Evolutionary conservation across 805 yeast species (phyloP), one percentile per base, ranked within the genome.

Genomic region (Candida hungchunana): DNA sequence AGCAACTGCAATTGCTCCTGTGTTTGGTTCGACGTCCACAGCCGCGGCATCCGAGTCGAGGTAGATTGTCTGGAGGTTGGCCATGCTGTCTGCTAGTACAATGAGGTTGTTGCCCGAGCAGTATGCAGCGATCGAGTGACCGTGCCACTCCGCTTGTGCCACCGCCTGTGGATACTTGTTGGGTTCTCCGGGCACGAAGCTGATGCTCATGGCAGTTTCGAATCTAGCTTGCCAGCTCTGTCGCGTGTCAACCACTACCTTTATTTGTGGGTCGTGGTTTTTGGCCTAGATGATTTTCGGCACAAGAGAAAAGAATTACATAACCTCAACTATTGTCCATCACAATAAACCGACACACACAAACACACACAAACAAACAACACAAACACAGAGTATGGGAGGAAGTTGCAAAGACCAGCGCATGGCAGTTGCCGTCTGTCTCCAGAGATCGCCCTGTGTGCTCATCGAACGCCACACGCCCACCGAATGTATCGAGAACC

Each of bases 391-490:
- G 13, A 28, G 18, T 13, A 45, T 38, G 44, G 47, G 41, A 18
- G 44, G 42, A 18, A 40, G 96, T 69, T 90, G 98, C 60, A 82
- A 84, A 54, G 98, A 90, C 60, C 94, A 90, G 56, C 77, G 89
- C 53, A 87, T 77, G 50, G 96, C 95, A n/a, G 85, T 93, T 39
- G 97, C 97, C 8, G 79, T 90, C 15, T 90, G 98, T 58, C 71
- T 90, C 32, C 98, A 90, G 59, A 75, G 97, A 54, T 88, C 97
- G 5, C 97, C 97, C 12, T 90, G 98, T 60, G 98, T 90, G 33
- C 70, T 90, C 65, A 73, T 90, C 16, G 85, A 93, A 43, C 71
- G 98, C 46, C 72, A 93, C 60, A 85, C 85, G 2, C 97, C 97
- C 3, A 81, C 86, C 43, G 80, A 87, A 40, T 90, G 98, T 55